phyloP scores from a whole-genome alignment of 495 filamentous ascomycete genomes.

The Massariosphaeria phaeospora region DNA sequence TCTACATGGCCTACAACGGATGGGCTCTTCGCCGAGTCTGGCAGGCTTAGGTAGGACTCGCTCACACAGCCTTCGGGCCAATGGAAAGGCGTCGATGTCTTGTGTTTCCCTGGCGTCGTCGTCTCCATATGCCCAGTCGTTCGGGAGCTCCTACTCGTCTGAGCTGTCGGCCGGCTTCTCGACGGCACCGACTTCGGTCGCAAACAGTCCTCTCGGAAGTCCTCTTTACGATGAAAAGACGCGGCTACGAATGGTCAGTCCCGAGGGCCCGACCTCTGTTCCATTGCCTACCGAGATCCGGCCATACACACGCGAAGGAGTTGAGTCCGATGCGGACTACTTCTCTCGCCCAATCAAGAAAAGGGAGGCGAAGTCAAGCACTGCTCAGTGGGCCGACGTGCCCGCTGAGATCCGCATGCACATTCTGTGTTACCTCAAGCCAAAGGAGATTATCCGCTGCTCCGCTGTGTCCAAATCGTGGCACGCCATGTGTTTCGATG shows the following conservation, averaged over 20 bases:
- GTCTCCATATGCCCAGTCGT: constrained; percentile 48
- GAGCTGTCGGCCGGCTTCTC: constrained; percentile 60
- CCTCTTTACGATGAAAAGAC: constrained; percentile 43
- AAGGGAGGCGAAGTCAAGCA: constrained; percentile 43
- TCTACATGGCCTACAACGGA: constrained; percentile 75
- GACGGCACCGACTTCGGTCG: constrained; percentile 58
- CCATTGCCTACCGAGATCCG: constrained; percentile 63
- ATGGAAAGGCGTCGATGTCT: constrained; percentile 72
- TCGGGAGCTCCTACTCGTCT: constrained; percentile 55
- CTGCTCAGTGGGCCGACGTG: constrained; percentile 76
- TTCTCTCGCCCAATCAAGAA: constrained; percentile 44
- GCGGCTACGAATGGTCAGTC: constrained; percentile 50
- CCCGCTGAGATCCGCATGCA: constrained; percentile 76
- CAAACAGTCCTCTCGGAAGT: constrained; percentile 48
- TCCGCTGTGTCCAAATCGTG: constrained; percentile 78
- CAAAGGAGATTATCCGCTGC: constrained; percentile 75
- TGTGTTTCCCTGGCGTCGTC: constrained; percentile 74
- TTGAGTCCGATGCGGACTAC: constrained; percentile 44
- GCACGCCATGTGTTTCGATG: constrained; percentile 86
- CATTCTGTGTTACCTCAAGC: constrained; percentile 69
- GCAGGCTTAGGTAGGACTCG: constrained; percentile 55
- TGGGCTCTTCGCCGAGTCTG: constrained; percentile 80
- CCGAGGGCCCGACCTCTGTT: constrained; percentile 47
- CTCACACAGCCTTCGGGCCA: constrained; percentile 55
- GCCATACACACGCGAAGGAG: constrained; percentile 42